A percentile compares a stretch with the other conserved stretches of the same genome.
Conservation (phyloP, 768 basidiomycete species). For the Tulasnella sp. region DNA sequence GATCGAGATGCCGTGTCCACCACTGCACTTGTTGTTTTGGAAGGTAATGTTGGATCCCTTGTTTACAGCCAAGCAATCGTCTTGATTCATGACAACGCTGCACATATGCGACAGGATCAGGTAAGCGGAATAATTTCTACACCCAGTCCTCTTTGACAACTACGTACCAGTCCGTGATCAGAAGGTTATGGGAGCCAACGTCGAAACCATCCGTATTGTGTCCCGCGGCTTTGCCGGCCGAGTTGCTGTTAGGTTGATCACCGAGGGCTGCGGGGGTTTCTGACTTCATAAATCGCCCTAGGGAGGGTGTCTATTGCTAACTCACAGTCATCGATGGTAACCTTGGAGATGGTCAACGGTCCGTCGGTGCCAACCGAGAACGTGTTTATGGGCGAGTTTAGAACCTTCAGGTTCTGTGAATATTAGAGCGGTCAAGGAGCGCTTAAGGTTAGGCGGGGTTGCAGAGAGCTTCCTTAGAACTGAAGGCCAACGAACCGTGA, state of each 20-base stretch:
- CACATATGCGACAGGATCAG: background rate
- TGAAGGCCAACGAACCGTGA: constrained; percentile 28
- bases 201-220: constrained; percentile 29
- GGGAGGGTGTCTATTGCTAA: background rate
- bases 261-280: constrained; percentile 52
- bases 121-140: constrained; percentile 13
- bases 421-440: background rate
- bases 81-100: constrained; percentile 31
- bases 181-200: constrained; percentile 15
- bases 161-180: constrained; percentile 19
- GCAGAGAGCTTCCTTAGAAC: no score
- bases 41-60: constrained; percentile 33
- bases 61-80: constrained; percentile 59
- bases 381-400: constrained; percentile 37
- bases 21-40: constrained; percentile 45
- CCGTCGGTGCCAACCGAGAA: constrained; percentile 31
- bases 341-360: constrained; percentile 30
- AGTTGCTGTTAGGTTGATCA: constrained; percentile 45
- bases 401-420: constrained; percentile 32
- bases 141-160: background rate
- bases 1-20: constrained; percentile 60
- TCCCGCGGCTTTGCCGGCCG: constrained; percentile 40
- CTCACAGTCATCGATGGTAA: constrained; percentile 55
- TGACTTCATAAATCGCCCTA: background rate
- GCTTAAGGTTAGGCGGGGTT: background rate